A percentile compares a stretch with the other conserved stretches of the same genome.
Evolutionary conservation across 768 basidiomycete genomes (phyloP).

Genomic region (Russula lepida): DNA sequence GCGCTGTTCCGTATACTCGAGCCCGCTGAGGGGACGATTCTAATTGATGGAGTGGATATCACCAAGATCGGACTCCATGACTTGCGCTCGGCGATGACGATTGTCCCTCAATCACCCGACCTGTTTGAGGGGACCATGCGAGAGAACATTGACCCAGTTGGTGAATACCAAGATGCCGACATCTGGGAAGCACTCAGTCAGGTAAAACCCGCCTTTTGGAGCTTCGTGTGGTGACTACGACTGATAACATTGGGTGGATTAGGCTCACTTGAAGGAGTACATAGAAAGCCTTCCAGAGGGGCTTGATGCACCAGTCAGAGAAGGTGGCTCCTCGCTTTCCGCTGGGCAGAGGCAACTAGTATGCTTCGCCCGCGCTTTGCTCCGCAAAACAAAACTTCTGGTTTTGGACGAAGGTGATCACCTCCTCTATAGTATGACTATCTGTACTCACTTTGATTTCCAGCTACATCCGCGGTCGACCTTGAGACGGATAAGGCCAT

Average conservation of each 20-base stretch:
- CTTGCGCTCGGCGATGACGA: constrained; percentile 68
- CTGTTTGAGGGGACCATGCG: constrained; percentile 66
- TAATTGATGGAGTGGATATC: constrained; percentile 71
- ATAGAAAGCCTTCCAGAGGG: constrained; percentile 56
- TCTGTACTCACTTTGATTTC: constrained; percentile 1
- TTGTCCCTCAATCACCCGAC: constrained; percentile 30
- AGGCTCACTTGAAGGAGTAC: constrained; percentile 64
- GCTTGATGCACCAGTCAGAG: constrained; percentile 64
- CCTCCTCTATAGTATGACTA: neutral
- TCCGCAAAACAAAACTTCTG: constrained; percentile 79
- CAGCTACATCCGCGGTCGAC: constrained; percentile 85
- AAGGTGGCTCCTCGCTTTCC: constrained; percentile 76
- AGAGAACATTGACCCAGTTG: constrained; percentile 86
- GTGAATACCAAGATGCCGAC: constrained; percentile 61
- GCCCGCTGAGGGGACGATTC: constrained; percentile 54
- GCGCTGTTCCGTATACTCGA: constrained; percentile 76
- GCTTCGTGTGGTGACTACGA: neutral
- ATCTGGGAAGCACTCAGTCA: constrained; percentile 86
- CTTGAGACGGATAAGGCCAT: constrained; percentile 84
- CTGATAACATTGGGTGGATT: neutral
- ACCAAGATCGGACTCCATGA: constrained; percentile 68
- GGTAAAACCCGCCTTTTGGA: constrained; percentile 27
- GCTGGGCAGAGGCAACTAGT: constrained; percentile 82
- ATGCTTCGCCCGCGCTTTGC: constrained; percentile 79
- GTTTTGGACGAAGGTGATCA: constrained; percentile 82